Base-by-base conservation (phyloP, 768 basidiomycete genomes). In the Russula virescens region DNA sequence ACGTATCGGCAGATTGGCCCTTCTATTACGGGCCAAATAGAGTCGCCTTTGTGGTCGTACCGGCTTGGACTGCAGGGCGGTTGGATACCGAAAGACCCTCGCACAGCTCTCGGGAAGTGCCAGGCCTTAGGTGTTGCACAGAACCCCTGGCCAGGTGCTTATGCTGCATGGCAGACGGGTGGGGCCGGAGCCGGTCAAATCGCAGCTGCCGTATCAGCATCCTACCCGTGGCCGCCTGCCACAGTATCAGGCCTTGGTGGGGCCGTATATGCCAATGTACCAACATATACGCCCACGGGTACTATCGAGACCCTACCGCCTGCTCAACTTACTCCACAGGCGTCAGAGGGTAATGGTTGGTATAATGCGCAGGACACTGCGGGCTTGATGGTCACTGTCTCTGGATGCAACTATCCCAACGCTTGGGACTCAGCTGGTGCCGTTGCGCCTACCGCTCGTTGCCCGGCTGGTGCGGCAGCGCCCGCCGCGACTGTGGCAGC, bases 71-170 rank as follows among this genome's bases (percentile, higher is more conserved):
- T 93, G 52, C 75, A 81, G 62, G 78, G 88, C 57, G 92, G 91
- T 25, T 92, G 88, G 85, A 83, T 92, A 43, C 89, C 91, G 8
- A 70, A 72, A 1, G 88, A 94, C 77, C 91, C 91, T 19, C 78
- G 90, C 48, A 73, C 67, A 6, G 81, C 84, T 26, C 64, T 77
- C n/a, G 91, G 94, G 69, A 72, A 79, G 47, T 97, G 94, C 71
- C 75, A 69, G 25, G 75, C 79, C 3, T 73, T 88, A 16, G 86
- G 83, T 23, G 76, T 75, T 6, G 58, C 73, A n/a, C 3, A n/a
- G 64, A 47, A 47, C 46, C 35, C 60, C 66, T 13, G 68, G n/a
- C n/a, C 72, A 7, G 83, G 84, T n/a, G 76, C 73, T 34, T 83
- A 84, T 69, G 76, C 79, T 38, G 69, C 84, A 9, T 87, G 86